Conservation (phyloP, 805 yeast genomes). For the Ogataea nakhonphanomensis region DNA sequence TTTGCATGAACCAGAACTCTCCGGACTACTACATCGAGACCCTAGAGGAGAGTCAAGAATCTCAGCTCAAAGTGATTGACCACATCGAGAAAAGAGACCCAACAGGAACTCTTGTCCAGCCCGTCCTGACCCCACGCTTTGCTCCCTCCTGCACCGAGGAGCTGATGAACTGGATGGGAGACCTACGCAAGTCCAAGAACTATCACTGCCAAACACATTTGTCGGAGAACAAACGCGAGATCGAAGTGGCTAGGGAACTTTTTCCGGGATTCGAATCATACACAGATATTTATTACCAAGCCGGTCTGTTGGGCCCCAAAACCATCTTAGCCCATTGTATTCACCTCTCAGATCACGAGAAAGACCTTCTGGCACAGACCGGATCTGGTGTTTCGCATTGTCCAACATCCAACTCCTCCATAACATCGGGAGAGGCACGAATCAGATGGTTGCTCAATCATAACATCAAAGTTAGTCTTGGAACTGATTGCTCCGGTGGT, state of each 20-base stretch:
- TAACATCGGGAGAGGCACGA: constrained; percentile 89
- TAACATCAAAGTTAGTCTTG: constrained; percentile 73
- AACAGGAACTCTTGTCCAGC: constrained; percentile 49
- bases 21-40: constrained; percentile 69
- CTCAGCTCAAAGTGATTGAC: constrained; percentile 54
- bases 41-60: constrained; percentile 45
- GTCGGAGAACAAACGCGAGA: constrained; percentile 76
- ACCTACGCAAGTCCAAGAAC: constrained; percentile 42
- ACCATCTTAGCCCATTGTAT: constrained; percentile 91
- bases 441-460: constrained; percentile 64
- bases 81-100: constrained; percentile 57
- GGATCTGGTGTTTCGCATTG: constrained; percentile 84
- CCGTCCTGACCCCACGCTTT: constrained; percentile 88
- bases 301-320: constrained; percentile 53
- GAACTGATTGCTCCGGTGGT: constrained; percentile 80
- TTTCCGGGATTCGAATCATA: constrained; percentile 72
- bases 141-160: constrained; percentile 81
- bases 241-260: constrained; percentile 63
- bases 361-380: constrained; percentile 48
- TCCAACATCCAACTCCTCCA: constrained; percentile 84
- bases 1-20: constrained; percentile 86
- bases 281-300: constrained; percentile 71
- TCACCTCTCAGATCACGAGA: constrained; percentile 66
- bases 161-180: constrained; percentile 61
- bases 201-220: constrained; percentile 87